Evolutionary conservation across 441 rosid species (phyloP).

Genomic region (Gossypium davidsonii): DNA sequence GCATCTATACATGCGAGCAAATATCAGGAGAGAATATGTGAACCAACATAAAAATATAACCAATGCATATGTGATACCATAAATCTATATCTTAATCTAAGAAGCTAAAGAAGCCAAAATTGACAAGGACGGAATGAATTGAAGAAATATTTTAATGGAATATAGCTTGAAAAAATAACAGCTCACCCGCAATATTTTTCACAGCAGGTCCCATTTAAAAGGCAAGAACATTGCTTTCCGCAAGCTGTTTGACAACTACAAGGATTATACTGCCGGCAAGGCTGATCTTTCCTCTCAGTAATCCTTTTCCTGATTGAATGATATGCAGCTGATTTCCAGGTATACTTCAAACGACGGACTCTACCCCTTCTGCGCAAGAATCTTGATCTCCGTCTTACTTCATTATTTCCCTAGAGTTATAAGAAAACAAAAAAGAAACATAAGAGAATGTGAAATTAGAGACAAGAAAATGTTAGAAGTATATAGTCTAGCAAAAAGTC

Average conservation of each 20-base stretch:
- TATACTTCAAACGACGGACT: conserved; percentile 95
- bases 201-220: conserved; percentile 91
- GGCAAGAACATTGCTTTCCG: conserved; percentile 87
- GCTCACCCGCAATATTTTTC: conserved; percentile 99
- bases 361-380: conserved; percentile 88
- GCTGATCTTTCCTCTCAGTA: conserved; percentile 96
- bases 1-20: conserved; percentile 47
- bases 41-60: conserved; percentile 3
- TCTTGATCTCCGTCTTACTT: conserved; percentile 87
- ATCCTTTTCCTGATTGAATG: conserved; percentile 88
- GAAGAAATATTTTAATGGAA: not conserved
- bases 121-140: not conserved
- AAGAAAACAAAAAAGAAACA: not conserved
- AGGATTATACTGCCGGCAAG: conserved; percentile 97
- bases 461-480: not conserved
- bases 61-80: not conserved
- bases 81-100: not conserved
- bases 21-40: conserved; percentile 15
- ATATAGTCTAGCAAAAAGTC: not conserved
- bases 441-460: not conserved
- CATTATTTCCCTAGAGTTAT: conserved; percentile 53
- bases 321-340: conserved; percentile 98
- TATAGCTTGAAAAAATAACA: not conserved
- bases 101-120: not conserved
- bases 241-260: conserved; percentile 90